phyloP scores from a whole-genome alignment of 1,284 basidiomycete species.

The Naganishia cerealis region DNA sequence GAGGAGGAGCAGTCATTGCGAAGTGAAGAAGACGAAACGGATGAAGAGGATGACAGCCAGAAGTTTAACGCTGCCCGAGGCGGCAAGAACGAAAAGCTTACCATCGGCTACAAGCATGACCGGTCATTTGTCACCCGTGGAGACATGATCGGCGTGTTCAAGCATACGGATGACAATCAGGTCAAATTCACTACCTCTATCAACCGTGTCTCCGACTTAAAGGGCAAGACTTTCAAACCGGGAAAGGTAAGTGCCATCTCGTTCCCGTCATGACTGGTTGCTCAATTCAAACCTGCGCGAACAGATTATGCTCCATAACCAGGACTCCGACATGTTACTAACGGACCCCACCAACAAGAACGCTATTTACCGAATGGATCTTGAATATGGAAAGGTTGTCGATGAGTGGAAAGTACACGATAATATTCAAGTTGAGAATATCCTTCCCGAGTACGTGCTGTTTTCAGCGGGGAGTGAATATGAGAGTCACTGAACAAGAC shows the following conservation, averaged over 20 bases:
- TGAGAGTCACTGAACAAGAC: not conserved
- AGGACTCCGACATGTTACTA: constrained; percentile 92
- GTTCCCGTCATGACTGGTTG: not conserved
- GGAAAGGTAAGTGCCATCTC: constrained; percentile 65
- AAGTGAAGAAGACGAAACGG: constrained; percentile 43
- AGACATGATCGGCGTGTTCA: constrained; percentile 96
- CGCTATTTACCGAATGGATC: constrained; percentile 86
- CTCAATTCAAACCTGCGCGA: constrained; percentile 17
- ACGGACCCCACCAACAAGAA: constrained; percentile 83
- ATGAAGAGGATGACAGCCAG: constrained; percentile 72
- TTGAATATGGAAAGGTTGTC: constrained; percentile 93
- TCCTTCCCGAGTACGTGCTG: constrained; percentile 69
- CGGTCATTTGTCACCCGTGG: constrained; percentile 93
- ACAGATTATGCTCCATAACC: constrained; percentile 96
- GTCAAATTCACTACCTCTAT: constrained; percentile 89
- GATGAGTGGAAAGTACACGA: constrained; percentile 99
- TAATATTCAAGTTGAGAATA: constrained; percentile 77
- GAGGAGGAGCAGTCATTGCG: constrained; percentile 47
- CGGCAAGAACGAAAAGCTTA: constrained; percentile 84
- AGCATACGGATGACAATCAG: constrained; percentile 71
- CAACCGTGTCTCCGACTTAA: constrained; percentile 74
- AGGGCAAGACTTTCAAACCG: constrained; percentile 82
- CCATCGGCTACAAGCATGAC: constrained; percentile 94
- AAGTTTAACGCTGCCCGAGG: constrained; percentile 58
- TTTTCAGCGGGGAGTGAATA: not conserved